Conservation (phyloP, 164 flowering plant species). For the Piper betle region DNA sequence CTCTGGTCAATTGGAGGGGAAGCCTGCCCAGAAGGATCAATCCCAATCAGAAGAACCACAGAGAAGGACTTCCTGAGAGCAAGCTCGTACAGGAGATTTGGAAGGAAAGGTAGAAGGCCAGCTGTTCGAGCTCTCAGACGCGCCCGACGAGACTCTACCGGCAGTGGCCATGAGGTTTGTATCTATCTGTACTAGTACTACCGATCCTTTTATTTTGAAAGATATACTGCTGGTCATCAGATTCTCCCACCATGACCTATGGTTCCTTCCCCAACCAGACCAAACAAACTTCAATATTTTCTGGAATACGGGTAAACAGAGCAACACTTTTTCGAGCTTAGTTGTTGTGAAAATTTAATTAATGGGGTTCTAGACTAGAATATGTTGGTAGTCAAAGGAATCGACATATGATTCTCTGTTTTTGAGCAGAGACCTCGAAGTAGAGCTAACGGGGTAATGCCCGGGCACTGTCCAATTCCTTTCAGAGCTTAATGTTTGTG, state of each 20-base stretch:
- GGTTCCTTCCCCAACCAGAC: too few species aligned
- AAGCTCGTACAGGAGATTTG: slow-evolving; percentile 44
- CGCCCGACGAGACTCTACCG: slow-evolving; percentile 45
- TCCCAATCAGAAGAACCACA: slow-evolving; percentile 83
- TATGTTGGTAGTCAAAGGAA: too few species aligned
- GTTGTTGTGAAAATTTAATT: too few species aligned
- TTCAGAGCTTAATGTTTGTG: not conserved
- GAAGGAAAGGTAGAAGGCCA: slow-evolving; percentile 39
- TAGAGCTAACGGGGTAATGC: not conserved
- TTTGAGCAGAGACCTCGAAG: not conserved
- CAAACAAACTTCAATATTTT: too few species aligned
- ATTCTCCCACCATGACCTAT: not conserved
- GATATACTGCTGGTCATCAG: not conserved
- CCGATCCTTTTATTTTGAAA: not conserved
- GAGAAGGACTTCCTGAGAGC: slow-evolving; percentile 71
- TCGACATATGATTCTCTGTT: not conserved
- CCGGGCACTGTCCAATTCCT: not conserved
- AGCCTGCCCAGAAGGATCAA: slow-evolving; percentile 75
- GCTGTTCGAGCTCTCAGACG: slow-evolving; percentile 26
- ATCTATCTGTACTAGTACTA: not conserved
- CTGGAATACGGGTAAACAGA: too few species aligned
- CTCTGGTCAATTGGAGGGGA: slow-evolving; percentile 63
- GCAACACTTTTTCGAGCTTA: too few species aligned
- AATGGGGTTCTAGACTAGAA: too few species aligned
- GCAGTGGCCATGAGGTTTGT: slow-evolving; percentile 91